Conservation (phyloP, 345 rosid genomes). For the Dimocarpus longan region DNA sequence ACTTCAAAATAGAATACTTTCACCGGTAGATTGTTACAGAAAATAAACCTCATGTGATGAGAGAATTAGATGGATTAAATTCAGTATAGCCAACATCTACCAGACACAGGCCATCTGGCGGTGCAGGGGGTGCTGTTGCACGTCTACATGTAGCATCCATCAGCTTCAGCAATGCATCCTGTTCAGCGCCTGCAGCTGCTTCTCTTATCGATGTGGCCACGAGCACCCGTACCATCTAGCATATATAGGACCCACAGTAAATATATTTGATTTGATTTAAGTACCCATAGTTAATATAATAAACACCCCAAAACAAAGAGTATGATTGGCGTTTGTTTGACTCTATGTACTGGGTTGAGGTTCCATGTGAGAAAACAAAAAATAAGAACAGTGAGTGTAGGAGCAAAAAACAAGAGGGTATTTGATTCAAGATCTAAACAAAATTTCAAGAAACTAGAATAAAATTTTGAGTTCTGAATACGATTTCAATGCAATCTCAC, state of each 20-base stretch:
- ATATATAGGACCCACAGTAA: slow-evolving; percentile 7
- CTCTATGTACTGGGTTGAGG: too few species aligned
- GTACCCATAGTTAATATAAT: neutral
- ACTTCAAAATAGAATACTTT: neutral
- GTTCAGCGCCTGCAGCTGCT: slow-evolving; percentile 89
- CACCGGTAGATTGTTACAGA: neutral
- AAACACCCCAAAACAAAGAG: neutral
- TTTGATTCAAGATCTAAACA: too few species aligned
- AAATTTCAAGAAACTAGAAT: too few species aligned
- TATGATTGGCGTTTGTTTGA: too few species aligned
- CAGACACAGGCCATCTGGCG: slow-evolving; percentile 84
- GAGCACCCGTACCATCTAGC: slow-evolving; percentile 89
- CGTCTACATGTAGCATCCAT: slow-evolving; percentile 86
- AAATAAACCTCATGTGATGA: slow-evolving; percentile 47
- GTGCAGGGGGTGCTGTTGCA: slow-evolving; percentile 95
- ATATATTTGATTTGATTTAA: neutral
- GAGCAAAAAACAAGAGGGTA: neutral
- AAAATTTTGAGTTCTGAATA: too few species aligned
- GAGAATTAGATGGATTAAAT: slow-evolving; percentile 55
- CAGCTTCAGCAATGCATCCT: slow-evolving; percentile 68
- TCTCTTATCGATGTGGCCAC: slow-evolving; percentile 89
- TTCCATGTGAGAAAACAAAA: too few species aligned
- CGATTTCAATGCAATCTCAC: too few species aligned
- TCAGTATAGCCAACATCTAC: slow-evolving; percentile 82
- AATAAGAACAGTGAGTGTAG: too few species aligned